Evolutionary conservation across 805 yeast species (phyloP).

Genomic region (Metschnikowia gelsemii): DNA sequence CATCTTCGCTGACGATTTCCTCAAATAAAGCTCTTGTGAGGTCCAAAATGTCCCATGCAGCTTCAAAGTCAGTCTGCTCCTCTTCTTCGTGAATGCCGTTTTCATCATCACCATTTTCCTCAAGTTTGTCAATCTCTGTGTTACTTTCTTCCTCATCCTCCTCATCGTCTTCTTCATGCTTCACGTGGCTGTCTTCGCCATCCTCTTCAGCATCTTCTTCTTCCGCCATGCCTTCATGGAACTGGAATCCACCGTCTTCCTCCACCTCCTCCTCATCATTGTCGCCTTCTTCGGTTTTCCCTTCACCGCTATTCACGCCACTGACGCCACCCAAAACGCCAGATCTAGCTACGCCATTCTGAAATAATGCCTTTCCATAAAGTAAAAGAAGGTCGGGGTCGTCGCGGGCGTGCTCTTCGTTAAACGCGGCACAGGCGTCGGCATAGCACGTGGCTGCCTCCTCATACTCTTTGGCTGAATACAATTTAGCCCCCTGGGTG

Average conservation of each 20-base stretch:
- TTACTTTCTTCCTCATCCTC: slow-evolving; percentile 23
- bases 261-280: slow-evolving; percentile 17
- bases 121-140: slow-evolving; percentile 15
- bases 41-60: slow-evolving; percentile 86
- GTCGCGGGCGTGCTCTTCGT: slow-evolving; percentile 50
- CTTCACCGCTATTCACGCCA: slow-evolving; percentile 2
- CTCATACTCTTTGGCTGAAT: slow-evolving; percentile 64
- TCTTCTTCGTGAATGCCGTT: slow-evolving; percentile 36
- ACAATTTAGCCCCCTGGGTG: slow-evolving; percentile 61
- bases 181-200: slow-evolving; percentile 6
- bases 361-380: slow-evolving; percentile 80
- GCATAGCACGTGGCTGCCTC: slow-evolving; percentile 69
- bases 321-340: slow-evolving; percentile 62
- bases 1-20: slow-evolving; percentile 36
- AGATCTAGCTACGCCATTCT: slow-evolving; percentile 68
- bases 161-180: slow-evolving; percentile 15
- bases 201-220: slow-evolving; percentile 12
- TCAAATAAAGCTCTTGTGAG: slow-evolving; percentile 69
- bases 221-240: slow-evolving; percentile 19
- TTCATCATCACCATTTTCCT: slow-evolving; percentile 23
- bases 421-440: slow-evolving; percentile 62
- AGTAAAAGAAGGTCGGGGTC: slow-evolving; percentile 74
- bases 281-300: slow-evolving; percentile 8
- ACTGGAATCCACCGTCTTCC: slow-evolving; percentile 9
- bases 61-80: slow-evolving; percentile 73